Base-by-base conservation (phyloP, 129 eudicot genomes). In the Flaveria brownii region DNA sequence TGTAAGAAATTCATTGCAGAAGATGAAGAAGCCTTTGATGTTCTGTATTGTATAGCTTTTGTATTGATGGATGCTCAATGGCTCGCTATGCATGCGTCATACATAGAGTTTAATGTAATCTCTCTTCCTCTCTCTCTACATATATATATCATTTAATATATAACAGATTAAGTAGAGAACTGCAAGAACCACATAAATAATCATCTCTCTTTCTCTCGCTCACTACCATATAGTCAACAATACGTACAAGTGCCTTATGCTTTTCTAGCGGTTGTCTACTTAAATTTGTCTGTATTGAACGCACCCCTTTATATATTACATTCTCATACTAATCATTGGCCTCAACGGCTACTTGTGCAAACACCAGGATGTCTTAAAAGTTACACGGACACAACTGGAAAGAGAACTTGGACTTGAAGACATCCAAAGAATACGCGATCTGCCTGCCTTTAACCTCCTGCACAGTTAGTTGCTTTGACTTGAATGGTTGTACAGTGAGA, bases 341-440 rank as follows among this genome's bases (percentile, higher is more conserved):
- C 47, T 26, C 62, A 18, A 71, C 13, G 76, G 18, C 65, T 59
- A n/a, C 60, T 54, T n/a, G 17, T 54, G 17, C 9, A n/a, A 54
- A 56, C 23, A 47, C 25, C 85, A 90, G 98, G 92, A 88, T 57
- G 97, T 94, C 67, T 73, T 94, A 77, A 81, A 81, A 78, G 79
- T 68, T 56, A 91, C 97, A 33, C 82, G 96, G 28, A 83, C 72
- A 12, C 98, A 94, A 70, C 70, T 94, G 84, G 98, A 88, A 79
- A 87, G 90, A 80, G 98, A 94, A 83, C 75, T 94, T 52, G 87
- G 90, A 20, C 86, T 94, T 56, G 97, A 94, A 42, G 98, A 94
- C 79, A 36, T 89, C 70, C 79, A 76, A 12, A 81, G 78, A 52
- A 87, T 94, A 81, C 82, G 84, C 6, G 98, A 94, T 78, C 70